phyloP scores from a whole-genome alignment of 805 yeast genomes.

The Kluyveromyces siamensis region DNA sequence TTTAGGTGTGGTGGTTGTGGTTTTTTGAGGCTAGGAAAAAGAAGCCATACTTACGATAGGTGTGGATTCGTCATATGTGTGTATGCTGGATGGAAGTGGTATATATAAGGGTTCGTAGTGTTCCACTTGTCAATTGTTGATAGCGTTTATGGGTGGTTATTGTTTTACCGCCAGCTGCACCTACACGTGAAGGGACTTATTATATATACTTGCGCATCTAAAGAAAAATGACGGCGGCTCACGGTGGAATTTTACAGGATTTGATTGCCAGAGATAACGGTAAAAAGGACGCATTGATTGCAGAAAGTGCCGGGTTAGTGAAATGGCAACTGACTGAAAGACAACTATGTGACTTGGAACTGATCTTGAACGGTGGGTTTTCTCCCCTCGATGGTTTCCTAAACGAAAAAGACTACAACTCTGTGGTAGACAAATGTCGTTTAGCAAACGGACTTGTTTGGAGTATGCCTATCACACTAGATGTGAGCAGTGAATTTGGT shows the following conservation, averaged over 20 bases:
- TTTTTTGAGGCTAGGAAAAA: neutral
- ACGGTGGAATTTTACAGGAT: conserved; percentile 87
- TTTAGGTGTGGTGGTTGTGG: neutral
- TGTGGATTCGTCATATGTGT: neutral
- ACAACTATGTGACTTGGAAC: conserved; percentile 87
- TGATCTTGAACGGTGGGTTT: conserved; percentile 89
- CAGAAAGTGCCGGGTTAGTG: conserved; percentile 36
- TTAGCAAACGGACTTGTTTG: conserved; percentile 70
- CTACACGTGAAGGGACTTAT: no score
- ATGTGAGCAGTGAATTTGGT: conserved; percentile 48
- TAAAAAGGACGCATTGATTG: conserved; percentile 45
- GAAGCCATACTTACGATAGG: neutral
- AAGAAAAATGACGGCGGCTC: conserved; percentile 61
- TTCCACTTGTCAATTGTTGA: no score
- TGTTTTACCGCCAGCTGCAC: no score
- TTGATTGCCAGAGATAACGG: conserved; percentile 71
- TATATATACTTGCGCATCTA: no score
- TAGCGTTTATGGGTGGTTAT: no score
- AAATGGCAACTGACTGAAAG: conserved; percentile 57
- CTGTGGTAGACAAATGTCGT: conserved; percentile 62
- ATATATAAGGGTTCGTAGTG: no score
- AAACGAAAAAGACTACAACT: conserved; percentile 51
- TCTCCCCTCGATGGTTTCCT: conserved; percentile 70
- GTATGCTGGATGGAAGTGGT: no score
- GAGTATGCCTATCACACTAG: conserved; percentile 90